Evolutionary conservation across 441 rosid genomes (phyloP).

Genomic region (Macaranga tanarius): DNA sequence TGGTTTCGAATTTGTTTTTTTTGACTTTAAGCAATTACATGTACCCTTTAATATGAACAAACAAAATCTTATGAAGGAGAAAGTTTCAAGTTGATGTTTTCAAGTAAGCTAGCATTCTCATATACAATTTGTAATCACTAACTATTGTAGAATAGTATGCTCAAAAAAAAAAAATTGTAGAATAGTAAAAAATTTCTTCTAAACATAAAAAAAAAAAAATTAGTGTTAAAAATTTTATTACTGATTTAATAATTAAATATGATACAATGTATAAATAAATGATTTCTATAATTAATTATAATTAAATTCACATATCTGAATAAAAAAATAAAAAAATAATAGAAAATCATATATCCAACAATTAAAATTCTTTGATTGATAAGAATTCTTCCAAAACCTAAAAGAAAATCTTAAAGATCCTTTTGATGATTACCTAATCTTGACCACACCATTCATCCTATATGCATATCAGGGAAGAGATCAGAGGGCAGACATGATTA

Average conservation of each 20-base stretch:
- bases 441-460: slow-evolving; percentile 23
- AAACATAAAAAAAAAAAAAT: too few relatives aligned
- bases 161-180: too few relatives aligned
- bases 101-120: too few relatives aligned
- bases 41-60: slow-evolving; percentile 33
- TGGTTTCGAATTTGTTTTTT: slow-evolving; percentile 14
- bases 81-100: slow-evolving; percentile 41
- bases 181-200: too few relatives aligned
- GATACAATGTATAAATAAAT: too few relatives aligned
- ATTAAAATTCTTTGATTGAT: slow-evolving; percentile 26
- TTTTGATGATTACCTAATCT: slow-evolving; percentile 40
- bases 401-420: slow-evolving; percentile 33
- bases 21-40: slow-evolving; percentile 34
- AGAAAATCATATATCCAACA: neutral
- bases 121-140: too few relatives aligned
- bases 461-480: slow-evolving; percentile 7
- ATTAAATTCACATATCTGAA: neutral
- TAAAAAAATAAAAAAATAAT: neutral
- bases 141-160: too few relatives aligned
- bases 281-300: neutral
- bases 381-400: slow-evolving; percentile 23
- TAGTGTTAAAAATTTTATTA: too few relatives aligned
- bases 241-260: too few relatives aligned
- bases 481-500: too few relatives aligned
- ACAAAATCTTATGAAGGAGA: slow-evolving; percentile 38